Evolutionary conservation across 2,329 filamentous ascomycete species (phyloP).

Genomic region (Rutstroemia sp.): DNA sequence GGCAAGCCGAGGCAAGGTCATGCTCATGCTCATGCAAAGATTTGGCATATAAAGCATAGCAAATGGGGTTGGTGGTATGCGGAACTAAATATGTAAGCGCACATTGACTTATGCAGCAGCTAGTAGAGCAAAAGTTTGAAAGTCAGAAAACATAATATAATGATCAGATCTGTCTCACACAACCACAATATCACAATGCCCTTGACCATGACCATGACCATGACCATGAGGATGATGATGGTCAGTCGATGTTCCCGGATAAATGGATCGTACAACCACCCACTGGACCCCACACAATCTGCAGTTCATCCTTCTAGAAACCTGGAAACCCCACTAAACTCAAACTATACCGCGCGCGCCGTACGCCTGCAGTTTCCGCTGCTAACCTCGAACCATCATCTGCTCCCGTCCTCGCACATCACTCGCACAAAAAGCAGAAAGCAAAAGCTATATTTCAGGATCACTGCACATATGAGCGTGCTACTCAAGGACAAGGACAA

Average conservation of each 20-base stretch:
- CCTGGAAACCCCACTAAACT: slow-evolving; percentile 2
- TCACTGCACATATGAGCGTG: neutral
- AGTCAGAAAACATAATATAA: too few relatives aligned
- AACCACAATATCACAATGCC: too few relatives aligned
- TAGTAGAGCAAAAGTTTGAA: too few relatives aligned
- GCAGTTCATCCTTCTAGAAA: slow-evolving; percentile 6
- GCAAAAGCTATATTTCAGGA: neutral
- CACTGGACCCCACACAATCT: slow-evolving; percentile 6
- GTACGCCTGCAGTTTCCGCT: neutral
- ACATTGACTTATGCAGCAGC: too few relatives aligned
- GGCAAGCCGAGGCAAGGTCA: neutral
- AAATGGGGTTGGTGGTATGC: too few relatives aligned
- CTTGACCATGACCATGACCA: too few relatives aligned
- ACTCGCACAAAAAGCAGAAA: neutral
- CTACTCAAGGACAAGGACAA: neutral
- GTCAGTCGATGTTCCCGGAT: too few relatives aligned
- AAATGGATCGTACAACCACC: neutral
- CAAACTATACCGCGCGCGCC: neutral
- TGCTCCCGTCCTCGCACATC: neutral
- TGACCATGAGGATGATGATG: too few relatives aligned
- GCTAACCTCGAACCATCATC: neutral
- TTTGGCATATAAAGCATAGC: neutral
- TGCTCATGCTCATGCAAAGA: neutral
- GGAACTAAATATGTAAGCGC: too few relatives aligned
- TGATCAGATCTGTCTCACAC: too few relatives aligned